Evolutionary conservation across 352 stramenopile genomes (phyloP).

Genomic region (Phytophthora cactorum): DNA sequence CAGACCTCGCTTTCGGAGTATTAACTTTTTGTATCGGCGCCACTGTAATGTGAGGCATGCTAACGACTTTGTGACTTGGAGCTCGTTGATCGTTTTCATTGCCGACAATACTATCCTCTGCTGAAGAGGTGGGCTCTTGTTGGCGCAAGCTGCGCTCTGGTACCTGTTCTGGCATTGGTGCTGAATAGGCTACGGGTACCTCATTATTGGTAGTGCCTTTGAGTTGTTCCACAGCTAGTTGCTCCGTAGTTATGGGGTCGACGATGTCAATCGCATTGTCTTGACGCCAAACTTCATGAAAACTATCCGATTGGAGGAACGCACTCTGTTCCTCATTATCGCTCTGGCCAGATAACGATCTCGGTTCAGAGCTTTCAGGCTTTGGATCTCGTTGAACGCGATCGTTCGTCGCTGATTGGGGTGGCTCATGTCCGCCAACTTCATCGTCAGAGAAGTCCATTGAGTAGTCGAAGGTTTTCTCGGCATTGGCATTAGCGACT

Average conservation of each 20-base stretch:
- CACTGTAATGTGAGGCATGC: neutral
- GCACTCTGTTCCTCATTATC: slow-evolving; percentile 34
- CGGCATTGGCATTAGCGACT: slow-evolving; percentile 21
- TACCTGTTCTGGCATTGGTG: neutral
- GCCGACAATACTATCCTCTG: neutral
- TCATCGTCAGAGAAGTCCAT: slow-evolving; percentile 76
- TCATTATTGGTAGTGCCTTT: neutral
- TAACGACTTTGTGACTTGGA: neutral
- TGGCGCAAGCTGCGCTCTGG: neutral
- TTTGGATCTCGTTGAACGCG: neutral
- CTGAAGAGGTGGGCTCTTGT: neutral
- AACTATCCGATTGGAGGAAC: slow-evolving; percentile 37
- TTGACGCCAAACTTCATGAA: neutral
- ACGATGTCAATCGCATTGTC: neutral
- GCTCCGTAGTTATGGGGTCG: neutral
- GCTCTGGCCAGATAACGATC: slow-evolving; percentile 9
- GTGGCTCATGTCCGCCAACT: neutral
- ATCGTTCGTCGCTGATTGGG: slow-evolving; percentile 4
- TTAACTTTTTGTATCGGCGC: neutral
- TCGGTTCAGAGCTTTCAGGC: slow-evolving; percentile 4
- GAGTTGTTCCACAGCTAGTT: neutral
- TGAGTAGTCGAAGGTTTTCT: slow-evolving; percentile 66
- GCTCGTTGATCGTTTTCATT: neutral
- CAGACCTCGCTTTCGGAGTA: neutral
- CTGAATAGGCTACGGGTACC: neutral